Evolutionary conservation across 2,329 filamentous ascomycete species (phyloP), one percentile per base, ranked within the genome.

Genomic region (Emericellopsis atlantica): DNA sequence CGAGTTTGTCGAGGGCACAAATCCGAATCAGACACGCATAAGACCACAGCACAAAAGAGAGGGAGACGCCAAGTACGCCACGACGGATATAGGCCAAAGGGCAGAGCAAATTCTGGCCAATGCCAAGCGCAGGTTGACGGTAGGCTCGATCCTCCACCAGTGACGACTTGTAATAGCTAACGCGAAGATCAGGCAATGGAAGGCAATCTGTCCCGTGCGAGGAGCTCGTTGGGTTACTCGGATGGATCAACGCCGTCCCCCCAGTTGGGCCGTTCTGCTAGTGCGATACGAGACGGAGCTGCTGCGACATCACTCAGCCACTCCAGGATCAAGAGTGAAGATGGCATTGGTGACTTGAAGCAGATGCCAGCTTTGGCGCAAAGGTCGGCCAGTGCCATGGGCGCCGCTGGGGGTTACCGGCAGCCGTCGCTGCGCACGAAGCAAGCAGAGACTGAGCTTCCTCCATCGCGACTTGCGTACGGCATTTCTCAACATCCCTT

Each of bases 41-140:
- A n/a, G 26, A 24, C 18, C 16, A n/a, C 21, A 14, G n/a, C n/a
- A 29, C 46, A 42, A 22, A 9, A 32, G 22, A 6, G 40, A 41
- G 14, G 35, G 18, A 23, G 75, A 79, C 43, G 74, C 83, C 42
- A 69, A 72, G 36, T 76, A 81, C 51, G 85, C 85, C 4, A 85
- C 84, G 38, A 79, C 74, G 14, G 79, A 84, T 21, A 64, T 94
- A 47, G 90, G 86, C 57, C 80, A 81, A 49, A 77, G 87, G 51
- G 89, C 89, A 2, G 89, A 95, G 56, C 72, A 89, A 54, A 95
- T 95, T 54, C 70, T 96, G 42, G 86, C 88, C 42, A 95, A 94
- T 61, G 90, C 90, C 26, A 95, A 95, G 65, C 81, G 79, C 57
- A 74, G 88, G 50, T 69, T 96, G 45, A 92, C 85, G 55, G 87